Percentiles rank a stretch among this genome's conserved stretches.
phyloP scores from a whole-genome alignment of 257 asterid species.

The Solanum bukasovii region DNA sequence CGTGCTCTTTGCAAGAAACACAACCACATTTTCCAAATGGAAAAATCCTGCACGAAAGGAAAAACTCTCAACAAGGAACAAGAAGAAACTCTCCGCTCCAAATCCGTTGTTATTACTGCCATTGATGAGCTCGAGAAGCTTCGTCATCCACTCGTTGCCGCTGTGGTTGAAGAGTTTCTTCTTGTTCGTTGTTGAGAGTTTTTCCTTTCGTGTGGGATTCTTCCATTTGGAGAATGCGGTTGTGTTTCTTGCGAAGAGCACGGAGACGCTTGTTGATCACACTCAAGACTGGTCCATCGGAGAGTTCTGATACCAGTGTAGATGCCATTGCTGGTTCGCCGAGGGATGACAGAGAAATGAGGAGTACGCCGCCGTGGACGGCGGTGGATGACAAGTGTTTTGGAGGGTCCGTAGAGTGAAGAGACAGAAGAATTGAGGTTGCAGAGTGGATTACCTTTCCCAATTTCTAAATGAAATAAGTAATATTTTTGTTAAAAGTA shows the following conservation, averaged over 20 bases:
- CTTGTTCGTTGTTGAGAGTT: slow-evolving; percentile 68
- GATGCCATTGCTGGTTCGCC: neutral
- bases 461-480: neutral
- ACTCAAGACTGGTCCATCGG: slow-evolving; percentile 55
- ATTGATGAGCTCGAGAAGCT: slow-evolving; percentile 77
- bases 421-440: neutral
- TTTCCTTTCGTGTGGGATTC: slow-evolving; percentile 54
- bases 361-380: neutral
- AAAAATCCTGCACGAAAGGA: slow-evolving; percentile 51
- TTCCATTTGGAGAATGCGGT: slow-evolving; percentile 42
- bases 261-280: slow-evolving; percentile 75
- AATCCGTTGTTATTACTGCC: slow-evolving; percentile 37
- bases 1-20: slow-evolving; percentile 25
- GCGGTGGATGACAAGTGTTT: neutral
- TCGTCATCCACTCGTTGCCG: slow-evolving; percentile 50
- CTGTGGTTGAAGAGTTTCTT: slow-evolving; percentile 68
- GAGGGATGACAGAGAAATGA: neutral
- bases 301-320: slow-evolving; percentile 26
- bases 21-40: slow-evolving; percentile 53
- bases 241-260: slow-evolving; percentile 28
- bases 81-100: slow-evolving; percentile 61
- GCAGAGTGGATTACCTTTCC: neutral
- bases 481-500: no score
- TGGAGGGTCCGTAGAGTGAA: neutral
- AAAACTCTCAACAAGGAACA: slow-evolving; percentile 74